Evolutionary conservation across 2,329 filamentous ascomycete genomes (phyloP), one percentile per base, ranked within the genome.

Genomic region (Calcarisporium arbuscula): DNA sequence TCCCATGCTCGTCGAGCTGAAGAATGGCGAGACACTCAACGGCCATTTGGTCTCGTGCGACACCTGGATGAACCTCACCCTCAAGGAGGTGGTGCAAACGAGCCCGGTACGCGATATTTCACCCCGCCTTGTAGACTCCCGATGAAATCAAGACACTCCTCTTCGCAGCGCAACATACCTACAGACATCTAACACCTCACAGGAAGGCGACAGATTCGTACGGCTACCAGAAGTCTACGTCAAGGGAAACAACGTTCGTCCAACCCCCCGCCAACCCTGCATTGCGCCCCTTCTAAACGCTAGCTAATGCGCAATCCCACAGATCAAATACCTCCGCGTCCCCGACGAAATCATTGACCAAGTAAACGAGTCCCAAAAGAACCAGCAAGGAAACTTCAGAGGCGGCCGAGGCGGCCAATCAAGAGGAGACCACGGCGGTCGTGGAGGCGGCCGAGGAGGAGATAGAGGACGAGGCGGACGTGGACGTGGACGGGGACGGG

Each of bases 41-140:
- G 92, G 92, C 44, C 88, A 95, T 56, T 72, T 98, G 40, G 84
- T 95, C 60, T 87, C 83, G 61, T 98, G 90, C 78, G 92, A 98
- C 62, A 98, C 90, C 31, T 98, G 92, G 88, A 98, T 98, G 92
- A 98, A 98, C 67, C 69, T 98, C 50, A 96, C 90, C 3, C 67
- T 98, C 47, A 94, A 92, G 62, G 92, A 96, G 61, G 94, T 98
- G 16, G 86, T 96, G 22, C 90, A 96, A 64, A 96, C 92, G 14
- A 95, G 84, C 57, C 81, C 90, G 17, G 79, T 83, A 63, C 33
- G 70, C 36, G 14, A 11, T 8, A 11, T 14, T 8, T n/a, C 25
- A 28, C 22, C 19, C 19, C 25, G 14, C 8, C 32, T n/a, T n/a
- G n/a, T n/a, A n/a, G n/a, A n/a, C n/a, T n/a, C n/a, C n/a, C n/a